Base-by-base conservation (phyloP, 306 rosid genomes). In the Arachis stenosperma region DNA sequence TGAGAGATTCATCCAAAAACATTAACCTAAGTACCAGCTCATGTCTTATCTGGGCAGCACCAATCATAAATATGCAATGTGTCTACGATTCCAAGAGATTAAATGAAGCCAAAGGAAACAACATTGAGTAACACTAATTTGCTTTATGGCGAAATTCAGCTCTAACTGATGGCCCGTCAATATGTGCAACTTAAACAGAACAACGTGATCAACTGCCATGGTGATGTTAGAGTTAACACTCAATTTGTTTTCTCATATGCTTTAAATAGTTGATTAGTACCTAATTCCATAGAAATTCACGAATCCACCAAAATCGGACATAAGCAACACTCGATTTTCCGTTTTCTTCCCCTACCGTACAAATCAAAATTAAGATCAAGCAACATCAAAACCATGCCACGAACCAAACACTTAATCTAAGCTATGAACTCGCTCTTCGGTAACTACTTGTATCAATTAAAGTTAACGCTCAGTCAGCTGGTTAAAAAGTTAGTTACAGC, bases 11-110 rank as follows among this genome's bases (percentile, higher is more conserved):
- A 5, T 57, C 70, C 41, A 69, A 53, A 73, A 51, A 30, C 30
- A 33, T 33, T 69, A 70, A 12, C 47, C 51, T 30, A 74, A 64
- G 27, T 5, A 69, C 44, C 62, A 63, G 33, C 70, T 44, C 72
- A 58, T 36, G 41, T 56, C 33, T 63, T 2, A 59, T 55, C 6
- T 40, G 15, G 7, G 41, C 46, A 39, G 61, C 29, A 14, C 37
- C 81, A 60, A 9, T 71, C 53, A 58, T 11, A 52, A 65, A 58
- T 14, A 52, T n/a, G 15, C 1, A 40, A 65, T 40, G 61, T 41
- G 50, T 67, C 61, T 70, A 53, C 44, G 36, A 29, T 44, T 77
- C 60, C 58, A 54, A 64, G 30, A 61, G 42, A 63, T 22, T 9
- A 22, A 58, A 9, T 22, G 11, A 39, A 42, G 47, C 30, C 44